Evolutionary conservation across 495 filamentous ascomycete species (phyloP).

Genomic region (Xylaria longipes): DNA sequence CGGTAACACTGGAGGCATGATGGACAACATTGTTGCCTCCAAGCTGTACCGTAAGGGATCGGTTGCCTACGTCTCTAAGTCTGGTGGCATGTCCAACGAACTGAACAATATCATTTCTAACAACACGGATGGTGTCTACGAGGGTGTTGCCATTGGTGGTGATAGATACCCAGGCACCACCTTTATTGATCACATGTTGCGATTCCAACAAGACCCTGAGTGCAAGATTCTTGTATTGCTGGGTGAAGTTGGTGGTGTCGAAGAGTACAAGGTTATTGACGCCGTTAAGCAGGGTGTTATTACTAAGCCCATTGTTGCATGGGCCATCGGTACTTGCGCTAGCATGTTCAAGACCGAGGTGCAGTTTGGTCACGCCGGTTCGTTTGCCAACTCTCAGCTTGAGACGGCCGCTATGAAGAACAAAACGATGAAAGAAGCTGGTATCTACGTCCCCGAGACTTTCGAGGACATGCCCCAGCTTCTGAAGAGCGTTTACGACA

Average conservation of each 20-base stretch:
- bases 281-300: constrained; percentile 92
- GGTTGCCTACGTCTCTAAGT: constrained; percentile 99
- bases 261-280: constrained; percentile 99
- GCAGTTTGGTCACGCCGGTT: constrained; percentile 98
- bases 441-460: constrained; percentile 91
- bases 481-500: constrained; percentile 81
- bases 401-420: constrained; percentile 98
- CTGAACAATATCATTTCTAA: constrained; percentile 98
- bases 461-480: constrained; percentile 91
- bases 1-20: constrained; percentile 99
- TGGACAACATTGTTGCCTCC: constrained; percentile 99
- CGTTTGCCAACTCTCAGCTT: constrained; percentile 98
- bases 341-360: constrained; percentile 99
- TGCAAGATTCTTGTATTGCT: constrained; percentile 97
- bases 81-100: constrained; percentile 99
- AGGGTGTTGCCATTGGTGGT: constrained; percentile 99
- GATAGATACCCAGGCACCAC: constrained; percentile 98
- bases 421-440: constrained; percentile 92
- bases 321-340: constrained; percentile 98
- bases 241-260: constrained; percentile 98
- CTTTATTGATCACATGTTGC: constrained; percentile 96
- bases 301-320: constrained; percentile 97
- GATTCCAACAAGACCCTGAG: constrained; percentile 92
- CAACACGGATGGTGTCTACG: constrained; percentile 95
- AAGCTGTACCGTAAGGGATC: constrained; percentile 99